Evolutionary conservation across 1,284 basidiomycete genomes (phyloP), one percentile per base, ranked within the genome.

Genomic region (Malassezia caprae): DNA sequence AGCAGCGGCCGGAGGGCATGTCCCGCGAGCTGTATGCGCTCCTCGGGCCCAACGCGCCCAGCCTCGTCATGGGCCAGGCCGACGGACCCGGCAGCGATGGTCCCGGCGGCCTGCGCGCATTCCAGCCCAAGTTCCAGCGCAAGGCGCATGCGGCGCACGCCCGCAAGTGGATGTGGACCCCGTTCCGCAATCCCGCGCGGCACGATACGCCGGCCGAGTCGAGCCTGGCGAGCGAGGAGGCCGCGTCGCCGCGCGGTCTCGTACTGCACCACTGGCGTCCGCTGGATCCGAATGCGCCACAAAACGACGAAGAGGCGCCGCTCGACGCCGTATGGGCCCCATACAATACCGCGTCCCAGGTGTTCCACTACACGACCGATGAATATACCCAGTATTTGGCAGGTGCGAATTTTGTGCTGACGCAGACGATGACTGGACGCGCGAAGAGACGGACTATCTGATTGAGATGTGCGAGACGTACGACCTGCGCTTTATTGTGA

Each of bases 401-500:
- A 76, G 86, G 87, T 85, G 53, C 28, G 76, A 34, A 17, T 21
- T 37, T 23, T 10, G 8, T 26, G 17, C 12, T 1, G 11, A n/a
- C 17, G 48, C 63, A 84, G 90, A 96, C 72, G 78, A 79, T 15
- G 84, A 86, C 56, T 98, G 94, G 94, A 83, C 88, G 0, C 86
- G 86, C 63, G 88, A 91, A 67, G 91, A 98, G 77, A 96, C 94
- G 0, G 86, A 90, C 70, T 90, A 96, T 70, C 80, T 99, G 0
- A 93, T 98, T 76, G 78, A 79, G 6, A 76, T 96, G 13, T 84
- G 87, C 17, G 79, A 82, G 44, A 82, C 86, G 50, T 98, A 87
- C 65, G 93, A 96, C 75, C 79, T 85, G 17, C 82, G 94, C 45
- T 98, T 93, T 80, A 85, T 89, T 69, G 80, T 98, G 59, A 84